Evolutionary conservation across 1,284 basidiomycete genomes (phyloP).

Genomic region (Cryptococcus depauperatus): DNA sequence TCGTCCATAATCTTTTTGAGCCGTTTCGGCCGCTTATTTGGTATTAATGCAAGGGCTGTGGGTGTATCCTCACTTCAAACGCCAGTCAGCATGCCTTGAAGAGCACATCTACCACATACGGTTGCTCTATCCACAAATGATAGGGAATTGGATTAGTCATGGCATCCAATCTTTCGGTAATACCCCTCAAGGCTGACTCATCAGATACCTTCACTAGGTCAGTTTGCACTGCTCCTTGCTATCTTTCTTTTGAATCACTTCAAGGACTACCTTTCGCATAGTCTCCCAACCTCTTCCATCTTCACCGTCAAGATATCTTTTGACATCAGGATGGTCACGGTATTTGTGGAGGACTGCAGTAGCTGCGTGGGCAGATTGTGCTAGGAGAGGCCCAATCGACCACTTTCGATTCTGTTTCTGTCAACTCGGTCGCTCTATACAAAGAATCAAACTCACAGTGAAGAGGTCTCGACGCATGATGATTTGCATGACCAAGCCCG

Average conservation of each 20-base stretch:
- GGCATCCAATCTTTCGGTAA: constrained; percentile 32
- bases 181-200: constrained; percentile 26
- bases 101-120: constrained; percentile 28
- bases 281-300: constrained; percentile 31
- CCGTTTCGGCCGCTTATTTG: constrained; percentile 47
- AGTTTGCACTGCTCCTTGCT: constrained; percentile 5
- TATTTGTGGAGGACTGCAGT: constrained; percentile 42
- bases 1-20: constrained; percentile 45
- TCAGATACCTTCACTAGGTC: constrained; percentile 40
- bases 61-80: constrained; percentile 43
- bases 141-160: constrained; percentile 35
- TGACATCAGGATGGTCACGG: constrained; percentile 29
- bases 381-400: constrained; percentile 49
- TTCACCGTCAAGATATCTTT: constrained; percentile 33
- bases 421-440: neutral
- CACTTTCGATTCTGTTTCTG: constrained; percentile 36
- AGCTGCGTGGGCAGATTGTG: constrained; percentile 48
- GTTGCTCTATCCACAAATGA: constrained; percentile 49
- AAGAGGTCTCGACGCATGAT: constrained; percentile 40
- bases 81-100: neutral
- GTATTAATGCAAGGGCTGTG: constrained; percentile 48
- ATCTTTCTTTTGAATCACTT: too few relatives aligned
- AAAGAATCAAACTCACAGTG: constrained; percentile 23
- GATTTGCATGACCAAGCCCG: constrained; percentile 44
- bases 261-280: constrained; percentile 40